A percentile compares a stretch with the other conserved stretches of the same genome.
Conservation (phyloP, 73 alveolate species). For the Paramecium pentaurelia region DNA sequence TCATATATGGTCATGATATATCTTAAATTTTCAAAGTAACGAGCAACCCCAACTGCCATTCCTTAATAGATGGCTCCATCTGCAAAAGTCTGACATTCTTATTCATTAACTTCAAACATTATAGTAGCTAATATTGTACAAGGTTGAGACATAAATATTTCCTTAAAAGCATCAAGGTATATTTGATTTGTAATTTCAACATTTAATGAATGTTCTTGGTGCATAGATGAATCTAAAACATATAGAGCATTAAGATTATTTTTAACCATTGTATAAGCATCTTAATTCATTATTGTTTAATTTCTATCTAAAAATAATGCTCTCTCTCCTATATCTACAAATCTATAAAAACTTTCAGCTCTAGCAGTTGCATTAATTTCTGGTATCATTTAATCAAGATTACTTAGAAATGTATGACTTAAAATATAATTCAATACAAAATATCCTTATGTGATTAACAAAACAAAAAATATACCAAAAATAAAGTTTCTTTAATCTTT, state of each 20-base stretch:
- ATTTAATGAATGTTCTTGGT: constrained; percentile 57
- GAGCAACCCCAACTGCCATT: constrained; percentile 57
- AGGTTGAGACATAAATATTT: constrained; percentile 49
- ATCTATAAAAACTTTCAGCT: constrained; percentile 48
- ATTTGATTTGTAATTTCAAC: neutral
- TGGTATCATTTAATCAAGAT: neutral
- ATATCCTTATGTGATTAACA: neutral
- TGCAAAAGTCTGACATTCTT: constrained; percentile 43
- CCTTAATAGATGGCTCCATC: constrained; percentile 56
- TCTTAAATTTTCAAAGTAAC: constrained; percentile 54
- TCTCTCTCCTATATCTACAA: constrained; percentile 40
- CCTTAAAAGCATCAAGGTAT: constrained; percentile 5
- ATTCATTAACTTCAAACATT: neutral
- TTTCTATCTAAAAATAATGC: neutral
- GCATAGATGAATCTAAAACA: constrained; percentile 43
- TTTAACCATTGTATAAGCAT: neutral
- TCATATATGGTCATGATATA: constrained; percentile 29
- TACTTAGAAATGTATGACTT: neutral
- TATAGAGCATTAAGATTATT: neutral
- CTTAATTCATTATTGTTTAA: neutral
- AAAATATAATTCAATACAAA: neutral
- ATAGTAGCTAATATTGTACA: neutral
- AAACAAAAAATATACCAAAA: neutral
- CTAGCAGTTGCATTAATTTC: constrained; percentile 55
- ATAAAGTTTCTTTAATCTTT: neutral